Percentiles rank a stretch among this genome's conserved stretches.
Conservation (phyloP, 495 filamentous ascomycete genomes). For the Trichoderma virens region DNA sequence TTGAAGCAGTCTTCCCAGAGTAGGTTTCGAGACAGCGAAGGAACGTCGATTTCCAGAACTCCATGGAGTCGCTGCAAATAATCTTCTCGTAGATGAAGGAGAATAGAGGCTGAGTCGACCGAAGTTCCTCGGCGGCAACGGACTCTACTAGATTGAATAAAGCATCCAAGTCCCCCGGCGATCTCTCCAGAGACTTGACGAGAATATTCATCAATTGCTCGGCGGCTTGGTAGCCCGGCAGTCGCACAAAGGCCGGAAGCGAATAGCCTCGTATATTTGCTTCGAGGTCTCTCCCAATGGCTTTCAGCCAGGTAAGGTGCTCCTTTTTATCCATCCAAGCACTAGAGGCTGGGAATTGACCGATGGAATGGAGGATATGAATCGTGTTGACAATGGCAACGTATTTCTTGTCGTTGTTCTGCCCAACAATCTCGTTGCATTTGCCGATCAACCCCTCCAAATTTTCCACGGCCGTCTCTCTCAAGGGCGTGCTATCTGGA, state of each 20-base stretch:
- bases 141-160: conserved; percentile 81
- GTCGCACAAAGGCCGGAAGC: conserved; percentile 61
- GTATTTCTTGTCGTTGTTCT: conserved; percentile 54
- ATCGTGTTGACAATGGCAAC: conserved; percentile 81
- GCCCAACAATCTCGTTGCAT: conserved; percentile 50
- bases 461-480: conserved; percentile 65
- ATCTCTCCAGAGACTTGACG: conserved; percentile 64
- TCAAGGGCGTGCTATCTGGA: conserved; percentile 62
- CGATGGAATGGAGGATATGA: conserved; percentile 71
- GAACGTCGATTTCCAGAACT: conserved; percentile 79
- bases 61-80: conserved; percentile 75
- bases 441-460: conserved; percentile 59
- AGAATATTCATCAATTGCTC: conserved; percentile 86
- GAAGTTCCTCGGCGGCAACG: conserved; percentile 74
- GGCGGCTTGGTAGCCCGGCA: conserved; percentile 82
- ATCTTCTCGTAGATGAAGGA: conserved; percentile 79
- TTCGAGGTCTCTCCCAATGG: conserved; percentile 74
- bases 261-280: conserved; percentile 58
- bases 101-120: conserved; percentile 64
- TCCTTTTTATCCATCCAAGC: conserved; percentile 74
- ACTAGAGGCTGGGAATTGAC: conserved; percentile 47
- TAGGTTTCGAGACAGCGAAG: conserved; percentile 86
- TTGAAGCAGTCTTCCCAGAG: conserved; percentile 62
- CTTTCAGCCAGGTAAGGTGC: conserved; percentile 56
- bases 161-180: conserved; percentile 73